These are phyloP conservation scores for Acmispon strigosus DNA, from an alignment of 306 rosid genomes.

Conservation along the genomic window DNA sequence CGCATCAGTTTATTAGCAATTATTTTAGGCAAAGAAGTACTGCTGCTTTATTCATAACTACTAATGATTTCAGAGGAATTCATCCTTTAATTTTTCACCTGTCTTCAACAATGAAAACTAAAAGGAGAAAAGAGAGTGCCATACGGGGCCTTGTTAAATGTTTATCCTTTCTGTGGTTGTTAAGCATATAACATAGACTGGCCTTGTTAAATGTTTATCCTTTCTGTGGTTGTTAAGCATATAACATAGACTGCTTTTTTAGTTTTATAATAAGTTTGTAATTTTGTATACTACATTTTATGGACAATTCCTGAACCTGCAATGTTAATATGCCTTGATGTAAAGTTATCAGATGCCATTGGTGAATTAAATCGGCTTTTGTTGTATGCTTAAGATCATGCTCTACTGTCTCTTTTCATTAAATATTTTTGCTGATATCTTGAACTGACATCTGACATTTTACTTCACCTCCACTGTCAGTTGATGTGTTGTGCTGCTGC, in stretches of 20 bases:
- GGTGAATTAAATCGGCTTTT: background rate
- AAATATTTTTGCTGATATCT: background rate
- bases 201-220: background rate
- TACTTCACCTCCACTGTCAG: background rate
- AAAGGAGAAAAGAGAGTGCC: background rate
- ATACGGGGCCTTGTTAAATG: background rate
- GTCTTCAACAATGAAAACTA: background rate
- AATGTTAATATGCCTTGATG: background rate
- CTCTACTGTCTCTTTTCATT: background rate
- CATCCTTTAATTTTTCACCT: background rate
- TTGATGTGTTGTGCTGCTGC: constrained; percentile 10
- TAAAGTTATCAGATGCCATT: background rate
- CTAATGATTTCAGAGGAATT: background rate
- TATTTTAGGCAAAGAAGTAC: background rate
- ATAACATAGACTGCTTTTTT: no score
- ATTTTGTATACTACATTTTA: background rate
- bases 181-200: no score
- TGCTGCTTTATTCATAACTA: background rate
- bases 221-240: background rate
- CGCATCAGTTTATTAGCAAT: background rate
- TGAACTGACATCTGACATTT: constrained; percentile 1
- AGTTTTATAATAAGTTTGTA: no score
- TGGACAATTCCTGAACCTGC: background rate
- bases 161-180: background rate
- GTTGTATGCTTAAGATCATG: background rate